phyloP scores from a whole-genome alignment of 2,329 filamentous ascomycete species.

The Annulohypoxylon truncatum region DNA sequence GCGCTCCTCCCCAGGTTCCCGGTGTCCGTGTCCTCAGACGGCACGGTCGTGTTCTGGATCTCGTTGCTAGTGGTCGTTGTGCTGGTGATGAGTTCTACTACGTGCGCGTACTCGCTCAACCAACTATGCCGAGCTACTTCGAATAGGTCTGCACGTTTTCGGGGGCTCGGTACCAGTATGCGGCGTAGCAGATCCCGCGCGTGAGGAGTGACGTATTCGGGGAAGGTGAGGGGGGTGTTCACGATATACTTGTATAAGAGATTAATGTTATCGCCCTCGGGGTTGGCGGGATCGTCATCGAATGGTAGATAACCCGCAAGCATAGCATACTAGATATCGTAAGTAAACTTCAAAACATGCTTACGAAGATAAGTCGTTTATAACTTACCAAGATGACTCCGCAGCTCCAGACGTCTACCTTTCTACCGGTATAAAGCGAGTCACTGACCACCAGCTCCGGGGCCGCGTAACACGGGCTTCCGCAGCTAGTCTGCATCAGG shows the following conservation, averaged over 20 bases:
- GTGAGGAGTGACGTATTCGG: slow-evolving; percentile 98
- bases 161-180: slow-evolving; percentile 93
- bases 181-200: slow-evolving; percentile 90
- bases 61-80: slow-evolving; percentile 89
- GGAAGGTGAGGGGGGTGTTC: slow-evolving; percentile 94
- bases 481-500: slow-evolving; percentile 98
- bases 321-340: slow-evolving; percentile 87
- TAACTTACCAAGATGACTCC: slow-evolving; percentile 93
- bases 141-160: slow-evolving; percentile 94
- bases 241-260: slow-evolving; percentile 99
- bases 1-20: slow-evolving; percentile 82
- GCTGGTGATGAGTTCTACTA: slow-evolving; percentile 97
- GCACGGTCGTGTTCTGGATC: slow-evolving; percentile 81
- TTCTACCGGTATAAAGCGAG: slow-evolving; percentile 94
- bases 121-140: slow-evolving; percentile 98
- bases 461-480: slow-evolving; percentile 96
- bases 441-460: slow-evolving; percentile 98
- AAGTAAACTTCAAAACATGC: slow-evolving; percentile 37
- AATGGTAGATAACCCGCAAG: slow-evolving; percentile 97
- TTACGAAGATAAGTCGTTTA: neutral
- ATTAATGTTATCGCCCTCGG: slow-evolving; percentile 99
- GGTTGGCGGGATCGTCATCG: slow-evolving; percentile 97
- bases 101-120: slow-evolving; percentile 96
- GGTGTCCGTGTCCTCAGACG: slow-evolving; percentile 67
- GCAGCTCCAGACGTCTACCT: slow-evolving; percentile 99